Base-by-base conservation (phyloP, 2,329 filamentous ascomycete species). In the Diaporthe citriasiana region DNA sequence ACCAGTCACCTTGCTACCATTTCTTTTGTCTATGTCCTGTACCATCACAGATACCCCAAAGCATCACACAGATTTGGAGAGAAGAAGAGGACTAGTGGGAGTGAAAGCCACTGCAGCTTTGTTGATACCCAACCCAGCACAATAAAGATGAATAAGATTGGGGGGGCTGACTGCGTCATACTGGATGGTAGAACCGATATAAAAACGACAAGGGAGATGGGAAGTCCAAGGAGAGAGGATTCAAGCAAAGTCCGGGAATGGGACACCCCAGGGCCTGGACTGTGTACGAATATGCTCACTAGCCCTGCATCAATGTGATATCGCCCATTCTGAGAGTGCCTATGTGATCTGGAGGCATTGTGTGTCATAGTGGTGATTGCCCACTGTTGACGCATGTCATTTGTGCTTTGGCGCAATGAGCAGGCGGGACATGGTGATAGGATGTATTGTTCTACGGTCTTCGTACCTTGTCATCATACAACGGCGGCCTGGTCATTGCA, bases 1-100 rank as follows among this genome's bases (percentile, higher is more conserved):
- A 50, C 45, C 45, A 13, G 25, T 55, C 55, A 63, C 55, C 65
- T 56, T 72, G 33, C 42, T 38, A 27, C 47, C 71, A 51, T 73
- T 73, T 70, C 66, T 50, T 75, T 75, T 73, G 74, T 73, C 53
- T 57, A 75, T 35, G 66, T 55, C 40, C 68, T 74, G 66, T 73
- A 73, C 72, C 72, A 45, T 74, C 68, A 73, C 74, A 70, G 74
- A 75, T 75, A 75, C 74, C 74, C 74, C 65, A 51, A 51, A 47
- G 70, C 70, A 74, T 74, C 56, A 30, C 45, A 69, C 56, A 47
- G 73, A 56, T 59, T 72, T 71, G 70, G 60, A 74, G 69, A 71
- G 55, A 60, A 50, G 40, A 35, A 70, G 45, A 66, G 60, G 19
- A 66, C 51, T 33, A 66, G 63, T 38, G 45, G 63, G 35, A 22